A percentile compares a stretch with the other conserved stretches of the same genome.
phyloP scores from a whole-genome alignment of 345 rosid species.

The Clausena lansium region DNA sequence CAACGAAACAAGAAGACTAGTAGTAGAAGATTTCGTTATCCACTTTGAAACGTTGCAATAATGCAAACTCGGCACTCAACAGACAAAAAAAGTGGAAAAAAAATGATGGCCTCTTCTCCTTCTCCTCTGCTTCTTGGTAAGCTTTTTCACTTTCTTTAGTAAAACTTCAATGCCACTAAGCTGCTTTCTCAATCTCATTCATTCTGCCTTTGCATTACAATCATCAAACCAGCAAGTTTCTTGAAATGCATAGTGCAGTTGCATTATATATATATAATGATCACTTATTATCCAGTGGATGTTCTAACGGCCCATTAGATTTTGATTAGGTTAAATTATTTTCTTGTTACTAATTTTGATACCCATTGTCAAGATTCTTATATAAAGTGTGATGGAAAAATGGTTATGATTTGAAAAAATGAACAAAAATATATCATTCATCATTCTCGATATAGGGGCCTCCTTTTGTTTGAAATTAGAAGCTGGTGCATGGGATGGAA shows the following conservation, averaged over 20 bases:
- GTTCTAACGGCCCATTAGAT: not conserved
- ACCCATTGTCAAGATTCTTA: too few relatives aligned
- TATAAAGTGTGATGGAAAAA: not conserved
- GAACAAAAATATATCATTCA: not conserved
- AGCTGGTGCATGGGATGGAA: not conserved
- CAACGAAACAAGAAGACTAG: not conserved
- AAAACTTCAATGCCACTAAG: too few relatives aligned
- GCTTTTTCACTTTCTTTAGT: not conserved
- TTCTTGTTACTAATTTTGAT: too few relatives aligned
- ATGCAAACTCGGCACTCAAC: too few relatives aligned
- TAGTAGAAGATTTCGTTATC: constrained; percentile 53
- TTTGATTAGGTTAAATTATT: not conserved
- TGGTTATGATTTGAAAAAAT: not conserved
- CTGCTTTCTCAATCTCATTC: too few relatives aligned
- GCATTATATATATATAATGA: too few relatives aligned
- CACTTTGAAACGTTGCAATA: constrained; percentile 21
- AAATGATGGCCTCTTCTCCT: constrained; percentile 50
- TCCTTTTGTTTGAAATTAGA: not conserved
- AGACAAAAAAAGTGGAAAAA: too few relatives aligned
- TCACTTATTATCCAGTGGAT: not conserved
- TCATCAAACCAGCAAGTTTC: too few relatives aligned
- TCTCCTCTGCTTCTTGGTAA: constrained; percentile 54
- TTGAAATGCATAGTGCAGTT: too few relatives aligned
- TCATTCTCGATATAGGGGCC: not conserved
- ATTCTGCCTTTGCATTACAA: too few relatives aligned